Conservation (phyloP, 345 rosid genomes). For the Acer yangbiense region DNA sequence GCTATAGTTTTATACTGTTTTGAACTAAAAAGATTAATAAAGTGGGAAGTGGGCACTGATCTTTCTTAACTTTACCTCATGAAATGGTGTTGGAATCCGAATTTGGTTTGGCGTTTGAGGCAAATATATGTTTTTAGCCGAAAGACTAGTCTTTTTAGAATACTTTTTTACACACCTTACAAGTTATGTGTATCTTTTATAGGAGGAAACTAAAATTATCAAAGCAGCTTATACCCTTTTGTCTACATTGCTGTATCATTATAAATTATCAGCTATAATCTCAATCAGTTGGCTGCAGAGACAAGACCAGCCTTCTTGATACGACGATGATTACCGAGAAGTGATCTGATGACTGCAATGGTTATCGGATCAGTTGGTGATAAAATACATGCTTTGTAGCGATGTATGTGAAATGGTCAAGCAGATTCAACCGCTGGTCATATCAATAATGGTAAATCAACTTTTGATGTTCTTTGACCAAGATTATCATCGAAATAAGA, state of each 20-base stretch:
- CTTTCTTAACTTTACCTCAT: conserved; percentile 22
- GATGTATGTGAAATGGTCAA: not conserved
- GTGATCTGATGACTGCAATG: not conserved
- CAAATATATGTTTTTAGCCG: conserved; percentile 25
- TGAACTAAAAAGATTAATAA: not conserved
- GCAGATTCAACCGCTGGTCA: not conserved
- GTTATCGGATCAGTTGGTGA: not conserved
- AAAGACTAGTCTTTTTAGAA: conserved; percentile 9
- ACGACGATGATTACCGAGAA: not conserved
- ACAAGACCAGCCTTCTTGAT: conserved; percentile 3
- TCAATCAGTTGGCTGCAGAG: conserved; percentile 1
- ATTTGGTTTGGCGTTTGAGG: conserved; percentile 16
- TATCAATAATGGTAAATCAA: not conserved
- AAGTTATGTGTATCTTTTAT: conserved; percentile 27
- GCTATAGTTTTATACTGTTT: conserved; percentile 3
- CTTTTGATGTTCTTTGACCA: not conserved
- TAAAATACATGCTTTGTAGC: not conserved
- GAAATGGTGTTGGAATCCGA: conserved; percentile 34
- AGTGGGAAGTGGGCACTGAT: not conserved
- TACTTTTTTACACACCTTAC: not conserved
- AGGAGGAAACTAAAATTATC: conserved; percentile 30
- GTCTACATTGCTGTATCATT: not conserved
- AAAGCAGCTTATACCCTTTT: not conserved
- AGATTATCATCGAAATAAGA: not conserved
- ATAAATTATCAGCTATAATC: not conserved